Percentiles rank a stretch among this genome's conserved stretches.
These are phyloP conservation scores for Colletotrichum coccodes DNA, from an alignment of 2,329 filamentous ascomycete genomes.

Conservation along the genomic window DNA sequence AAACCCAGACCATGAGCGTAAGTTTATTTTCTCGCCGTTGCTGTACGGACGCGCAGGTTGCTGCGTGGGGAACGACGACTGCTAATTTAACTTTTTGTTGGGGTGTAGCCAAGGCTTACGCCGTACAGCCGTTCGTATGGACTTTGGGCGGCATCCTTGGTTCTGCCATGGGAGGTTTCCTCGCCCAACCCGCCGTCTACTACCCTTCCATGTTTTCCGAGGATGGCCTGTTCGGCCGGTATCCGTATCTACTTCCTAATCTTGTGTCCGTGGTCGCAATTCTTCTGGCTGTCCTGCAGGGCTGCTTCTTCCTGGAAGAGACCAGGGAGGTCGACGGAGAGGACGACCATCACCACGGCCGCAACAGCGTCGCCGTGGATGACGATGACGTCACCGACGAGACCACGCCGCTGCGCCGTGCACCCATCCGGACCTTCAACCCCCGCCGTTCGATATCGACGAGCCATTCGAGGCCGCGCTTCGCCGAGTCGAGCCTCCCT, in stretches of 20 bases:
- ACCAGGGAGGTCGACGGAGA: slow-evolving; percentile 46
- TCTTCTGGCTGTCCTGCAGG: slow-evolving; percentile 71
- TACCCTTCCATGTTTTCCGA: slow-evolving; percentile 47
- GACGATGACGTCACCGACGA: slow-evolving; percentile 41
- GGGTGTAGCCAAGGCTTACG: slow-evolving; percentile 43
- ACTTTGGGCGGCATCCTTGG: slow-evolving; percentile 48
- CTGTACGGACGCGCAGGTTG: not conserved
- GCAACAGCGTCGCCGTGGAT: slow-evolving; percentile 33
- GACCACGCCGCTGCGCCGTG: slow-evolving; percentile 37
- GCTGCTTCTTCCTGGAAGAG: slow-evolving; percentile 69
- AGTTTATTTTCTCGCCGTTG: not conserved
- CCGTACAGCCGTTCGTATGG: slow-evolving; percentile 50
- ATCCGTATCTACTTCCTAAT: slow-evolving; percentile 71
- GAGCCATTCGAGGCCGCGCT: slow-evolving; percentile 39
- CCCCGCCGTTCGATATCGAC: slow-evolving; percentile 33
- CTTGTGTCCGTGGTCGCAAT: slow-evolving; percentile 72
- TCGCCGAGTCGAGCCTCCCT: slow-evolving; percentile 47
- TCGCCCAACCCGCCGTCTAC: slow-evolving; percentile 47
- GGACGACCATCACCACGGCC: slow-evolving; percentile 18
- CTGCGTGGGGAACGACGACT: not conserved
- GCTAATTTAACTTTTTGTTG: slow-evolving; percentile 6
- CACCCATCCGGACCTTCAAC: slow-evolving; percentile 37
- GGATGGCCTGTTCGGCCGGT: slow-evolving; percentile 63
- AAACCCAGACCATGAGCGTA: slow-evolving; percentile 51
- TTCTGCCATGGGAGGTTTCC: slow-evolving; percentile 49